Evolutionary conservation across 2,329 filamentous ascomycete genomes (phyloP).

Genomic region (Monilinia aucupariae): DNA sequence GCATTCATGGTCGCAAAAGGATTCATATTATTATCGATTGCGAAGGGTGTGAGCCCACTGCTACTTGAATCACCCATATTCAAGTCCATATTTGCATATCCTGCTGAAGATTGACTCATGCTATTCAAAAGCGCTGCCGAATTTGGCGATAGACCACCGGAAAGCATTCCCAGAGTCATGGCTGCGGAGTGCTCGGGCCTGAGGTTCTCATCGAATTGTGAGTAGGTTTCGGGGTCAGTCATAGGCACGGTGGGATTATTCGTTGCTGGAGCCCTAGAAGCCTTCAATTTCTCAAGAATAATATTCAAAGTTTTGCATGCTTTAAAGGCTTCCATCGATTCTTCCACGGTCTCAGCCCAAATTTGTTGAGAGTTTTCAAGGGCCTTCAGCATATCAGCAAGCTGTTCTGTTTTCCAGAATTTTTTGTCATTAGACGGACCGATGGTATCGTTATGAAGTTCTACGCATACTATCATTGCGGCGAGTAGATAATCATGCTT

Average conservation of each 20-base stretch:
- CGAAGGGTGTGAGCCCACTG: conserved; percentile 42
- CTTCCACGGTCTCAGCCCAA: conserved; percentile 71
- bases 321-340: conserved; percentile 86
- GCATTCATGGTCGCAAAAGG: conserved; percentile 27
- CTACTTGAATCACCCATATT: conserved; percentile 32
- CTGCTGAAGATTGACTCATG: conserved; percentile 34
- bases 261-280: conserved; percentile 35
- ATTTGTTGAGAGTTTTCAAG: conserved; percentile 70
- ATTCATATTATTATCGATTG: conserved; percentile 28
- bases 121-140: conserved; percentile 35
- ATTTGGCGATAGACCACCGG: conserved; percentile 52
- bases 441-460: conserved; percentile 65
- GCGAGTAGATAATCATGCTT: conserved; percentile 77
- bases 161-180: conserved; percentile 66
- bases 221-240: conserved; percentile 30
- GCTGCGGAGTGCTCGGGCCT: conserved; percentile 61
- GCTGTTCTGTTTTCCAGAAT: conserved; percentile 55
- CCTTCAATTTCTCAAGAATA: conserved; percentile 73
- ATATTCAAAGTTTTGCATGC: conserved; percentile 74
- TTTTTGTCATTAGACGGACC: conserved; percentile 42
- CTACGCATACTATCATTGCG: conserved; percentile 76
- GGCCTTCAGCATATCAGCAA: conserved; percentile 68
- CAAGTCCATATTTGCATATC: conserved; percentile 30
- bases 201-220: conserved; percentile 43
- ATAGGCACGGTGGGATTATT: conserved; percentile 13